Evolutionary conservation across 805 yeast species (phyloP).

Genomic region (Saccharomycopsis schoenii): DNA sequence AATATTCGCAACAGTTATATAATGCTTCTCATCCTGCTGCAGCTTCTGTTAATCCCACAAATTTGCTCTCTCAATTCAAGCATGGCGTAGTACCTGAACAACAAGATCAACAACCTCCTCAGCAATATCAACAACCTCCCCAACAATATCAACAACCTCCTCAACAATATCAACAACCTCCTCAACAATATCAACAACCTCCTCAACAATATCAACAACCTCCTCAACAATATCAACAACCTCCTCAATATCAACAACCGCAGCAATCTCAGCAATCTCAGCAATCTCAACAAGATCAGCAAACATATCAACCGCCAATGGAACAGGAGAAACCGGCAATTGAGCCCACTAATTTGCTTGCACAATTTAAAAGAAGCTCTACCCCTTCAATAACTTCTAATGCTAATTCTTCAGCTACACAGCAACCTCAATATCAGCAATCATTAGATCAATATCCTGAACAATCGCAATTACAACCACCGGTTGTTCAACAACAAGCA

Average conservation of each 20-base stretch:
- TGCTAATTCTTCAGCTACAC: neutral
- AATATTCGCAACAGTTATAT: neutral
- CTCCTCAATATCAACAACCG: neutral
- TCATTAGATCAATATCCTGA: neutral
- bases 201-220: conserved; percentile 1
- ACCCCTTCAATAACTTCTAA: neutral
- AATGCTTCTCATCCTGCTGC: conserved; percentile 19
- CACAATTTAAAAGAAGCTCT: conserved; percentile 1
- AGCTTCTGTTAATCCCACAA: neutral
- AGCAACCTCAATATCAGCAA: conserved; percentile 4
- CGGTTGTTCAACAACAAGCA: neutral
- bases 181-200: neutral
- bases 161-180: neutral
- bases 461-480: conserved; percentile 2
- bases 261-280: neutral
- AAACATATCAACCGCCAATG: neutral
- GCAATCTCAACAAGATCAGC: neutral
- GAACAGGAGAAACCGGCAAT: neutral
- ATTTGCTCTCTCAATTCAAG: neutral
- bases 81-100: conserved; percentile 18
- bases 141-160: neutral
- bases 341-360: conserved; percentile 2
- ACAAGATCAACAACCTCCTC: neutral
- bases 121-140: neutral
- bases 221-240: neutral